Evolutionary conservation across 352 stramenopile genomes (phyloP).

Genomic region (Aphanomyces astaci): DNA sequence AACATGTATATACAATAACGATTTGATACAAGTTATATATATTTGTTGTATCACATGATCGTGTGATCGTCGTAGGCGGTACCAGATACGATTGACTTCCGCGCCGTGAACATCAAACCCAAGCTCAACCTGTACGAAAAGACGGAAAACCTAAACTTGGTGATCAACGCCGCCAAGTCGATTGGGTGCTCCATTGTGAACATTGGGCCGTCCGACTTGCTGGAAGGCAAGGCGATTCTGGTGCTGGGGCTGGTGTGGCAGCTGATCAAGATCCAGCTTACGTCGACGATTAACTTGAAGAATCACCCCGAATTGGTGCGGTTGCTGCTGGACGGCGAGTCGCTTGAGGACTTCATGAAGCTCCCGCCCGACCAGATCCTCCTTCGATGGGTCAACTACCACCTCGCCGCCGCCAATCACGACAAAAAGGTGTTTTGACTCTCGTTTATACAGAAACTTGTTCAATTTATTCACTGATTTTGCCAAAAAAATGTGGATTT

Average conservation of each 20-base stretch:
- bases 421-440: conserved; percentile 58
- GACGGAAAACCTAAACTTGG: conserved; percentile 88
- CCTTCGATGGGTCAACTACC: conserved; percentile 92
- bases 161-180: conserved; percentile 89
- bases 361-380: conserved; percentile 87
- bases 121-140: conserved; percentile 85
- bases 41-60: too few species aligned
- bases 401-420: conserved; percentile 71
- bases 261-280: conserved; percentile 92
- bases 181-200: conserved; percentile 92
- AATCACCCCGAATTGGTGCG: conserved; percentile 87
- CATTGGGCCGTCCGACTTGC: conserved; percentile 80
- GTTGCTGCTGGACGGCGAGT: conserved; percentile 78
- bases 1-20: background rate
- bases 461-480: too few species aligned
- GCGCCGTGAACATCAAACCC: conserved; percentile 77
- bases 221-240: conserved; percentile 80
- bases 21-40: too few species aligned
- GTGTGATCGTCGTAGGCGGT: conserved; percentile 40
- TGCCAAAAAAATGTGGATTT: too few species aligned
- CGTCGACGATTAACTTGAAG: conserved; percentile 88
- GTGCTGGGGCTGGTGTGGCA: conserved; percentile 91
- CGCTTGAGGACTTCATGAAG: conserved; percentile 84
- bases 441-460: too few species aligned
- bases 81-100: conserved; percentile 87